Conservation (phyloP, 2,329 filamentous ascomycete genomes). For the Fusarium mangiferae region DNA sequence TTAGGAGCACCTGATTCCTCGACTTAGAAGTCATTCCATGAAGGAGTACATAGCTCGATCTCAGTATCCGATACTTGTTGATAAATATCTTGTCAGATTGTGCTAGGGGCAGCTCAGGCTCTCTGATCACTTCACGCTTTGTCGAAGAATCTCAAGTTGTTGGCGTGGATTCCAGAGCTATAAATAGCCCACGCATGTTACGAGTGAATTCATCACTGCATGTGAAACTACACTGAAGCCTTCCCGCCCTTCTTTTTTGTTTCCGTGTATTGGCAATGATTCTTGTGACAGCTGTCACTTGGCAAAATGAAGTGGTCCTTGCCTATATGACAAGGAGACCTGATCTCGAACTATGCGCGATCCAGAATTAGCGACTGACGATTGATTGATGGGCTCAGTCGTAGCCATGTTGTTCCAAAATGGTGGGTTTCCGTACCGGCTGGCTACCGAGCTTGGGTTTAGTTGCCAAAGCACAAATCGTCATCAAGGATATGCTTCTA, state of each 20-base stretch:
- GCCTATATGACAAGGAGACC: neutral
- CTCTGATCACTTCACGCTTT: neutral
- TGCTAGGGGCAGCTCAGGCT: neutral
- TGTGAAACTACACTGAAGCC: neutral
- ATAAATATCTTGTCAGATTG: neutral
- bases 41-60: neutral
- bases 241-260: conserved; percentile 19
- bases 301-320: conserved; percentile 16
- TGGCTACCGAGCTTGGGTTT: conserved; percentile 3
- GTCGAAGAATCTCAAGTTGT: neutral
- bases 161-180: neutral
- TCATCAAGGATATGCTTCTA: neutral
- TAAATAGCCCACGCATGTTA: neutral
- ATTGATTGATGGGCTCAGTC: neutral
- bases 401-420: conserved; percentile 5
- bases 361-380: conserved; percentile 19
- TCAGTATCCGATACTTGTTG: neutral
- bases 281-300: conserved; percentile 6
- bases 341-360: neutral
- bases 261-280: neutral
- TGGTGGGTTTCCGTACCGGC: conserved; percentile 15
- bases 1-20: conserved; percentile 1
- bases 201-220: conserved; percentile 12
- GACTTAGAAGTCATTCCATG: neutral
- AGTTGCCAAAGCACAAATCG: neutral